These are phyloP conservation scores for Hymenoscyphus repandus DNA, from an alignment of 2,329 filamentous ascomycete genomes.

Conservation along the genomic window DNA sequence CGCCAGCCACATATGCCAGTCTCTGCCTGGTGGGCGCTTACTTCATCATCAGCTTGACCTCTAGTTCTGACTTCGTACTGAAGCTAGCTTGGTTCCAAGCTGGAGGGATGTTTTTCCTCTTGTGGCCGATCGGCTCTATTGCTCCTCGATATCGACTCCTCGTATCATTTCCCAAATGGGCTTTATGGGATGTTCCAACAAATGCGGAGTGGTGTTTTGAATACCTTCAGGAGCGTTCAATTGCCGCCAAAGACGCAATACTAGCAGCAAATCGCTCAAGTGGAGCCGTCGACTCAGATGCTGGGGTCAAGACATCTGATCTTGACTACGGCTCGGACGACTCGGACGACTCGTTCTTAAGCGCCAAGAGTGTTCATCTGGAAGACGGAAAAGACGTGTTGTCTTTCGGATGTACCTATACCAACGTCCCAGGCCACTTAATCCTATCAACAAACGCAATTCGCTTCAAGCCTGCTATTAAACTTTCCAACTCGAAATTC, in stretches of 20 bases:
- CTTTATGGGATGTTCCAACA: constrained; percentile 35
- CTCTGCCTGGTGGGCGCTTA: constrained; percentile 24
- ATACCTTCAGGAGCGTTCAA: constrained; percentile 18
- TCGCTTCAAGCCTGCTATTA: constrained; percentile 10
- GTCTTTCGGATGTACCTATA: constrained; percentile 15
- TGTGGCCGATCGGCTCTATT: constrained; percentile 32
- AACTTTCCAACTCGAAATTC: constrained; percentile 7
- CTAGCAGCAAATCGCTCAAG: background rate
- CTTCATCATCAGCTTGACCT: constrained; percentile 24
- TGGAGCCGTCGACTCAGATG: background rate
- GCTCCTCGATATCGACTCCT: constrained; percentile 34
- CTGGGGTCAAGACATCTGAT: background rate
- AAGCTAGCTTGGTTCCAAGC: constrained; percentile 28
- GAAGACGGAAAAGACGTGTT: constrained; percentile 12
- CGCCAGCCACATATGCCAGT: constrained; percentile 24
- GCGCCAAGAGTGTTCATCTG: background rate
- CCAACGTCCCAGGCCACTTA: constrained; percentile 9
- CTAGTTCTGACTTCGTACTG: constrained; percentile 27
- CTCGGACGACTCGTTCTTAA: background rate
- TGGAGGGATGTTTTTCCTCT: constrained; percentile 31
- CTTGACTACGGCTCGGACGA: background rate
- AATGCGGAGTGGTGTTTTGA: constrained; percentile 34
- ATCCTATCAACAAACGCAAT: constrained; percentile 13
- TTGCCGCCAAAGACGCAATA: constrained; percentile 6
- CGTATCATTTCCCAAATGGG: constrained; percentile 31